These are phyloP conservation scores for Vigna mungo DNA, from an alignment of 306 rosid species.

Conservation along the genomic window DNA sequence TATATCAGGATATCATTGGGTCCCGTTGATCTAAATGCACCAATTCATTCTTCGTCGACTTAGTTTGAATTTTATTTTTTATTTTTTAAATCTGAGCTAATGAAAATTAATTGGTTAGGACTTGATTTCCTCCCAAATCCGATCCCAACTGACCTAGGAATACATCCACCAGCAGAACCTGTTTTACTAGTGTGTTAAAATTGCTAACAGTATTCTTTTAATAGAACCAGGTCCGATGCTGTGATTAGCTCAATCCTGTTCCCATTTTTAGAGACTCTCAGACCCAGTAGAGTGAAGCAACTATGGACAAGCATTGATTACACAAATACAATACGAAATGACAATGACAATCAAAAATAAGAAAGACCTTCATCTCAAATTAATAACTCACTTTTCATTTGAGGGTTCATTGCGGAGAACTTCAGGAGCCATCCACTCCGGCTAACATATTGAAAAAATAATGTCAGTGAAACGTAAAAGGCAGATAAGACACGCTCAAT, in stretches of 20 bases:
- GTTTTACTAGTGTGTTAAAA: conserved; percentile 3
- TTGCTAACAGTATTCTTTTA: background rate
- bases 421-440: conserved; percentile 99
- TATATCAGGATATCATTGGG: too few species aligned
- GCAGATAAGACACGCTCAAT: conserved; percentile 39
- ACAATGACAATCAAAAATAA: conserved; percentile 25
- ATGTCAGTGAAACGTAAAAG: conserved; percentile 44
- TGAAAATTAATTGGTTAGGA: too few species aligned
- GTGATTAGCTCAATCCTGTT: conserved; percentile 20
- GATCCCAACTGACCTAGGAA: too few species aligned
- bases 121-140: too few species aligned
- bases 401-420: conserved; percentile 99
- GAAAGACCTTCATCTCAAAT: conserved; percentile 5
- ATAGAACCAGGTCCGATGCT: conserved; percentile 30
- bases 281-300: conserved; percentile 34
- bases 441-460: conserved; percentile 60
- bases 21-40: too few species aligned
- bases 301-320: conserved; percentile 13
- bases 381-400: conserved; percentile 86
- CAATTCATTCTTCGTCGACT: too few species aligned
- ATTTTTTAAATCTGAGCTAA: too few species aligned
- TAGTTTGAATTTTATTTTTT: too few species aligned
- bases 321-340: conserved; percentile 18
- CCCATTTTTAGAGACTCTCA: conserved; percentile 2
- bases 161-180: background rate